These are phyloP conservation scores for Coniochaeta sp. DNA, from an alignment of 2,329 filamentous ascomycete genomes.

Conservation along the genomic window DNA sequence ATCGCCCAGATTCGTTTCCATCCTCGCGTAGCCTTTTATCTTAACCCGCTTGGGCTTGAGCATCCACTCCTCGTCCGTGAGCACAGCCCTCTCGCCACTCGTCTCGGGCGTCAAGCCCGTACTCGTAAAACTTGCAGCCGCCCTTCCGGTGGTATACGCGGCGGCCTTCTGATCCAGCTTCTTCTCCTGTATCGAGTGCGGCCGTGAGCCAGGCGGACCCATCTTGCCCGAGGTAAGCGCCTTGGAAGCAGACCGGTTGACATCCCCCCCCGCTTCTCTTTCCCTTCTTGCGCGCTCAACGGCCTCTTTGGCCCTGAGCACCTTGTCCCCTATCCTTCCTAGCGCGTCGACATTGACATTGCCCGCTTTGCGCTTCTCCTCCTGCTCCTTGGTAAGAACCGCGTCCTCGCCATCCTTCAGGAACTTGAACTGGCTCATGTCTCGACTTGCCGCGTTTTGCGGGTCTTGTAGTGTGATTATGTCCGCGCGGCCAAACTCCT, in stretches of 20 bases:
- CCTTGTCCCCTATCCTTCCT: slow-evolving; percentile 72
- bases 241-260: slow-evolving; percentile 42
- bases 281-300: slow-evolving; percentile 84
- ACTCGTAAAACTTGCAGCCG: slow-evolving; percentile 90
- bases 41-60: slow-evolving; percentile 84
- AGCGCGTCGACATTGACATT: slow-evolving; percentile 74
- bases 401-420: slow-evolving; percentile 72
- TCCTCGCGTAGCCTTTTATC: slow-evolving; percentile 81
- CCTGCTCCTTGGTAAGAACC: slow-evolving; percentile 61
- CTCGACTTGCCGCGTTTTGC: slow-evolving; percentile 74
- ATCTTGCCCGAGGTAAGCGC: slow-evolving; percentile 23
- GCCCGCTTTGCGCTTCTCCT: slow-evolving; percentile 55
- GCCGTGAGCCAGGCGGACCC: slow-evolving; percentile 19
- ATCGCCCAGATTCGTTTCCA: slow-evolving; percentile 78
- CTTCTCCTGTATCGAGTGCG: slow-evolving; percentile 45
- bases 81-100: slow-evolving; percentile 72
- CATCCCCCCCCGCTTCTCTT: slow-evolving; percentile 50
- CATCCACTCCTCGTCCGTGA: slow-evolving; percentile 96
- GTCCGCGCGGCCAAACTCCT: slow-evolving; percentile 79
- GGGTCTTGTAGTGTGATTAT: slow-evolving; percentile 96
- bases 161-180: slow-evolving; percentile 76
- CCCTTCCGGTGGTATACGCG: slow-evolving; percentile 79
- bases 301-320: slow-evolving; percentile 83
- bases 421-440: slow-evolving; percentile 84
- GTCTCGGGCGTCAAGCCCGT: slow-evolving; percentile 92